Evolutionary conservation across 2,329 filamentous ascomycete species (phyloP).

Genomic region (Hypoxylon sp.): DNA sequence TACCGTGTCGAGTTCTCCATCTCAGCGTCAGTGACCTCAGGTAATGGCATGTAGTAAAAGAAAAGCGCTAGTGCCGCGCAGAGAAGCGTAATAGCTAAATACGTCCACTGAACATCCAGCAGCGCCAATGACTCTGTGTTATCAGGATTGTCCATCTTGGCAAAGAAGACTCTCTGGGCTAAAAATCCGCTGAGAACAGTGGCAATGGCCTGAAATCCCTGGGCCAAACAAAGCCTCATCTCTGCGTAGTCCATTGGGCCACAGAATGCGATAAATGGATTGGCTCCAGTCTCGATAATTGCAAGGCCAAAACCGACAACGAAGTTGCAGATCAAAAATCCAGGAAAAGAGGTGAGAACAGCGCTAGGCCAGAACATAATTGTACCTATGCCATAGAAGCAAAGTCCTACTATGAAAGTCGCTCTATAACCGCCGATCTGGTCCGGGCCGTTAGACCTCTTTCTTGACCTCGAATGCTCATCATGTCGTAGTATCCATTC

Average conservation of each 20-base stretch:
- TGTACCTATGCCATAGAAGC: conserved; percentile 82
- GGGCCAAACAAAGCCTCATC: conserved; percentile 80
- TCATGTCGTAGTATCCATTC: conserved; percentile 79
- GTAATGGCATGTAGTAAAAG: conserved; percentile 77
- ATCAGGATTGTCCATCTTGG: conserved; percentile 62
- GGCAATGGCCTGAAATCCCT: conserved; percentile 82
- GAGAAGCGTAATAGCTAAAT: conserved; percentile 83
- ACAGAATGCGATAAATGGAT: conserved; percentile 80
- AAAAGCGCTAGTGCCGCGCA: conserved; percentile 78
- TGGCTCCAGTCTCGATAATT: conserved; percentile 84
- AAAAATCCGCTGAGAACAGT: conserved; percentile 80
- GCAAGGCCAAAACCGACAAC: conserved; percentile 83
- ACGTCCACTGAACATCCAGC: conserved; percentile 86
- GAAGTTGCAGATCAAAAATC: conserved; percentile 81
- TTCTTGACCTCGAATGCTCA: conserved; percentile 67
- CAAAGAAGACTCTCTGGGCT: conserved; percentile 82
- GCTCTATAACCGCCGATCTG: conserved; percentile 79
- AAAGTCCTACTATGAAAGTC: conserved; percentile 83
- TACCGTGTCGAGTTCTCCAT: conserved; percentile 64
- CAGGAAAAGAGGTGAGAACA: conserved; percentile 80
- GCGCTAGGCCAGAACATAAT: conserved; percentile 89
- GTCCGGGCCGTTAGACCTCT: conserved; percentile 54
- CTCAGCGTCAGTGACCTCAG: conserved; percentile 71
- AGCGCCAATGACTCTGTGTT: conserved; percentile 64
- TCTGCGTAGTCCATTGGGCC: conserved; percentile 81